These are phyloP conservation scores for Parascedosporium putredinis DNA, from an alignment of 2,329 filamentous ascomycete species.

Conservation along the genomic window DNA sequence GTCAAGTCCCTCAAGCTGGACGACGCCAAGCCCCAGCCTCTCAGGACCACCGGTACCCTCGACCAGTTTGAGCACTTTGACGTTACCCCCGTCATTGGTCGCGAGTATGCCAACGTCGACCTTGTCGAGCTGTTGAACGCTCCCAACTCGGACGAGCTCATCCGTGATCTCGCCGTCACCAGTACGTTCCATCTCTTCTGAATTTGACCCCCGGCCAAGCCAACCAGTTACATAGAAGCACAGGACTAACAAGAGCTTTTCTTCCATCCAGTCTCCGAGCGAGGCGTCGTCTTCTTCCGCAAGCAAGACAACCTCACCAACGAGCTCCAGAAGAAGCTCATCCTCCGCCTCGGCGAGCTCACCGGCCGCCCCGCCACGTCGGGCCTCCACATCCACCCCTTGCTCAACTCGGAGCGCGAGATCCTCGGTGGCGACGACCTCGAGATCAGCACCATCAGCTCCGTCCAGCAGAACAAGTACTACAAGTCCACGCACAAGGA, in stretches of 20 bases:
- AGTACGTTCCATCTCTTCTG: constrained; percentile 29
- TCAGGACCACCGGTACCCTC: constrained; percentile 39
- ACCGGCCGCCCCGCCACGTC: constrained; percentile 46
- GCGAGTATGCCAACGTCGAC: constrained; percentile 48
- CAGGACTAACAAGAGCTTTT: background rate
- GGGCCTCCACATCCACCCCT: constrained; percentile 49
- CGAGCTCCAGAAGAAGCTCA: constrained; percentile 55
- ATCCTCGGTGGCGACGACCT: constrained; percentile 42
- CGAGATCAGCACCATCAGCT: constrained; percentile 55
- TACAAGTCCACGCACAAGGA: constrained; percentile 30
- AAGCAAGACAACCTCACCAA: constrained; percentile 50
- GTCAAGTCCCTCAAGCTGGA: background rate
- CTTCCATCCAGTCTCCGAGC: constrained; percentile 44
- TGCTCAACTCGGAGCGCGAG: constrained; percentile 42
- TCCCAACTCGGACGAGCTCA: constrained; percentile 49
- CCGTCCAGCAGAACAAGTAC: constrained; percentile 40
- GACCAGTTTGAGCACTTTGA: constrained; percentile 46
- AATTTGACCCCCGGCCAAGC: background rate
- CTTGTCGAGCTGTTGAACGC: constrained; percentile 51
- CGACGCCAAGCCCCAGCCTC: constrained; percentile 19
- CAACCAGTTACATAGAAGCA: background rate
- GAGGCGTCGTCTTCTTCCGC: constrained; percentile 62
- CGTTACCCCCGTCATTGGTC: constrained; percentile 50
- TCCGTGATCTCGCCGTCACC: constrained; percentile 58
- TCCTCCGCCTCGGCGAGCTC: constrained; percentile 48